Percentiles rank a stretch among this genome's conserved stretches.
Conservation (phyloP, 2,329 filamentous ascomycete species). For the Bretziella fagacearum region DNA sequence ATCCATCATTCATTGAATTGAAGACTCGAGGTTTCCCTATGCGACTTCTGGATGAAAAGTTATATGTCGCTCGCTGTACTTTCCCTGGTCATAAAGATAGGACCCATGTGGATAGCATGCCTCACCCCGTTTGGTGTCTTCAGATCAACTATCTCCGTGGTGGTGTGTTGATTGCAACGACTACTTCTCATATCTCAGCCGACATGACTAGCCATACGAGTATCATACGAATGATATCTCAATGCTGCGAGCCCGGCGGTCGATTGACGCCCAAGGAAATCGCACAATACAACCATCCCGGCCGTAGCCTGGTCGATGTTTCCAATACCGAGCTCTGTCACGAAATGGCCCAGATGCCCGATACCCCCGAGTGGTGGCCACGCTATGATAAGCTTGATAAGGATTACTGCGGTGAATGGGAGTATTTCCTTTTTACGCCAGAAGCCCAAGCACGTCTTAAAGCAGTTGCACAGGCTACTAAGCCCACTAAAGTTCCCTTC, state of each 20-base stretch:
- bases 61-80: neutral
- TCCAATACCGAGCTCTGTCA: neutral
- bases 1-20: neutral
- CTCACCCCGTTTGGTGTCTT: neutral
- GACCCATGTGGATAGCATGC: neutral
- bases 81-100: neutral
- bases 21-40: neutral
- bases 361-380: neutral
- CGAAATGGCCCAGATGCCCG: neutral
- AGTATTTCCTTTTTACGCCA: neutral
- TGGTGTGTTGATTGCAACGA: neutral
- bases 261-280: neutral
- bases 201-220: neutral
- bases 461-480: neutral
- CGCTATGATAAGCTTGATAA: neutral
- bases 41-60: neutral
- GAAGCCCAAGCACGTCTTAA: neutral
- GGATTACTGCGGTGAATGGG: neutral
- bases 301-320: neutral
- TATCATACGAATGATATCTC: neutral
- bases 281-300: neutral
- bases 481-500: neutral
- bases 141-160: neutral
- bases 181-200: neutral
- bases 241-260: neutral